A percentile compares a stretch with the other conserved stretches of the same genome.
These are phyloP conservation scores for Stipa capillata DNA, from an alignment of 176 grass and related monocot genomes.

Conservation along the genomic window DNA sequence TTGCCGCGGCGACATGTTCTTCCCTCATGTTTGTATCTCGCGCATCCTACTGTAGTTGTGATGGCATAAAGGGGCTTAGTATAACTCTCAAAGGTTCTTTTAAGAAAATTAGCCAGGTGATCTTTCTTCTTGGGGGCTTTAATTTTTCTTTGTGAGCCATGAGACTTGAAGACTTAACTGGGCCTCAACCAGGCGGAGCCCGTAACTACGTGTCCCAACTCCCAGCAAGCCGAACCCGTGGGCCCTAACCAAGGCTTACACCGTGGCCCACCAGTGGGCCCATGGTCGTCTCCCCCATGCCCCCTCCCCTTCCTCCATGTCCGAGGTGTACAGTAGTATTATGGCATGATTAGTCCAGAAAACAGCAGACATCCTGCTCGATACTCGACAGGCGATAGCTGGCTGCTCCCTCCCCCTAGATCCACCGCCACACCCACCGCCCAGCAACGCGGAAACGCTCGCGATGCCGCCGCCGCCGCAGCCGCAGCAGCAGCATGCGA, in stretches of 20 bases:
- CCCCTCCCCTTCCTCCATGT: not conserved
- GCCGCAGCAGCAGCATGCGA: slow-evolving; percentile 33
- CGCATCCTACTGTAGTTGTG: too few relatives aligned
- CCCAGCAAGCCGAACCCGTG: not conserved
- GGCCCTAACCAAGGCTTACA: not conserved
- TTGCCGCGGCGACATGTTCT: too few relatives aligned
- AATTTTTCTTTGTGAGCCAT: too few relatives aligned
- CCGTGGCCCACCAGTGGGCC: not conserved
- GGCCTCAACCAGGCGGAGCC: not conserved
- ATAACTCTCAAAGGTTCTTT: too few relatives aligned
- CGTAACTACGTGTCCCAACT: too few relatives aligned
- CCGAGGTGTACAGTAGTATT: not conserved
- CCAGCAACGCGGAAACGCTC: not conserved
- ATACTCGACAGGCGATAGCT: not conserved
- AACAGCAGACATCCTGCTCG: not conserved
- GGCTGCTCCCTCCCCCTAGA: not conserved
- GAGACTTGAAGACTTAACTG: not conserved
- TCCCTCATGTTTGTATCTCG: too few relatives aligned
- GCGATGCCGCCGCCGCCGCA: slow-evolving; percentile 8
- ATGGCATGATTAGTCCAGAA: not conserved
- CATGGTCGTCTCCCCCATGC: not conserved
- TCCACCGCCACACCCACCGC: not conserved
- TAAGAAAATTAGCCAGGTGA: too few relatives aligned
- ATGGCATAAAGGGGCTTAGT: too few relatives aligned
- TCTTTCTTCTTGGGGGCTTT: too few relatives aligned